These are phyloP conservation scores for Citrus reticulata DNA, from an alignment of 345 rosid species.

Conservation along the genomic window DNA sequence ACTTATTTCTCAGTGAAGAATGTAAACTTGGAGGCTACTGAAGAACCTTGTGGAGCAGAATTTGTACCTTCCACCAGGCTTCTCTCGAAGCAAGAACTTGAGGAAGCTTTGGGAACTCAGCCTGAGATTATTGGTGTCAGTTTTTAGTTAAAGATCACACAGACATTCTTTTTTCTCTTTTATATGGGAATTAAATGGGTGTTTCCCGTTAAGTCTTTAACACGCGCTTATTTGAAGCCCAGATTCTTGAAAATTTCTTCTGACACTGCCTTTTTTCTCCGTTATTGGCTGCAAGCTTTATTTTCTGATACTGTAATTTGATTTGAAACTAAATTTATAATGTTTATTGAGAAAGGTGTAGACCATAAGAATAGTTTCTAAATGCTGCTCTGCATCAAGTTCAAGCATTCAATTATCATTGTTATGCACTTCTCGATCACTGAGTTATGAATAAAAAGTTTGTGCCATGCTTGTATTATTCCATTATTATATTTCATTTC, in stretches of 20 bases:
- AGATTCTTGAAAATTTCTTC: background rate
- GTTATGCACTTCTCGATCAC: background rate
- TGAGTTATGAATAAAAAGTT: no score
- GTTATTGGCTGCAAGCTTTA: background rate
- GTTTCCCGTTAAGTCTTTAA: background rate
- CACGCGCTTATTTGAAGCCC: background rate
- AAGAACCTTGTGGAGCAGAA: slow-evolving; percentile 1
- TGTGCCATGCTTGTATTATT: no score
- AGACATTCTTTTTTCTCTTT: background rate
- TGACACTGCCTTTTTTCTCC: background rate
- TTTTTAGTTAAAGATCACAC: background rate
- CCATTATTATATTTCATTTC: background rate
- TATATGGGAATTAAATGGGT: background rate
- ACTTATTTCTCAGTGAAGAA: slow-evolving; percentile 41
- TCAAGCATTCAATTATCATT: background rate
- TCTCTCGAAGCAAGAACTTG: slow-evolving; percentile 40
- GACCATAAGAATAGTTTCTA: background rate
- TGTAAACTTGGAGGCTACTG: slow-evolving; percentile 21
- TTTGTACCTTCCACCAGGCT: slow-evolving; percentile 36
- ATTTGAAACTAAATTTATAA: background rate
- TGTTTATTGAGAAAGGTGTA: background rate
- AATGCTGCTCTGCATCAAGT: background rate
- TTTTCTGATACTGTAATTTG: background rate
- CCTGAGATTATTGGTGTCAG: background rate
- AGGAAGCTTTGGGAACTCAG: slow-evolving; percentile 19